Conservation (phyloP, 73 alveolate genomes). For the Stentor coeruleus region DNA sequence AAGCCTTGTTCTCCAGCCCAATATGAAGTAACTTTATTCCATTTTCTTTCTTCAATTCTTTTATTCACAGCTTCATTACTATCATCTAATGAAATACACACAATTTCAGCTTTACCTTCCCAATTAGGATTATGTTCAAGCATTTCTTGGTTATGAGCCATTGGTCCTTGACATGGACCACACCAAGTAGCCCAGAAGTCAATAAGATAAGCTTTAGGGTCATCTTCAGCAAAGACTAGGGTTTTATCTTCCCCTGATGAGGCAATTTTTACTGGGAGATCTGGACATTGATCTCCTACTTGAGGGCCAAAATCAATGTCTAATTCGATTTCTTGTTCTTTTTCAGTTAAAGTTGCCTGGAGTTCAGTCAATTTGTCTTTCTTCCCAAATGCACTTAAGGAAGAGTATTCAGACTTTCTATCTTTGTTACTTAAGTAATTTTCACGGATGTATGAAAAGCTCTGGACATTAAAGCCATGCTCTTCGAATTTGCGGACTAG, state of each 20-base stretch:
- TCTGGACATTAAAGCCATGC: not conserved
- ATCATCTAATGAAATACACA: slow-evolving; percentile 41
- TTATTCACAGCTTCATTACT: slow-evolving; percentile 21
- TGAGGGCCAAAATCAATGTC: slow-evolving; percentile 21
- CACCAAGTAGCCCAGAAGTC: slow-evolving; percentile 75
- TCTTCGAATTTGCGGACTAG: not conserved
- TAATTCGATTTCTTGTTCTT: slow-evolving; percentile 10
- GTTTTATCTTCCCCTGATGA: slow-evolving; percentile 23
- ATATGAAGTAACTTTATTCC: slow-evolving; percentile 39
- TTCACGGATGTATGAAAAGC: not conserved
- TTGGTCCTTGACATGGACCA: slow-evolving; percentile 58
- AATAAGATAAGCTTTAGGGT: slow-evolving; percentile 38
- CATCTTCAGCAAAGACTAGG: slow-evolving; percentile 24
- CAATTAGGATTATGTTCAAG: slow-evolving; percentile 35
- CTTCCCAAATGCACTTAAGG: not conserved
- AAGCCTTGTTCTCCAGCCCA: slow-evolving; percentile 34
- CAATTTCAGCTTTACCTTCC: slow-evolving; percentile 48
- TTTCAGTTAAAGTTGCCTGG: not conserved
- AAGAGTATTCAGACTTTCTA: not conserved
- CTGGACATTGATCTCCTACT: slow-evolving; percentile 19
- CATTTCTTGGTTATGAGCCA: slow-evolving; percentile 62
- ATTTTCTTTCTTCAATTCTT: slow-evolving; percentile 37
- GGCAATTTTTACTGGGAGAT: slow-evolving; percentile 24
- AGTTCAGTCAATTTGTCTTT: not conserved
- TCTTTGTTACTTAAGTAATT: not conserved